phyloP scores from a whole-genome alignment of 331 rosid genomes.

The Rosa hybrid region DNA sequence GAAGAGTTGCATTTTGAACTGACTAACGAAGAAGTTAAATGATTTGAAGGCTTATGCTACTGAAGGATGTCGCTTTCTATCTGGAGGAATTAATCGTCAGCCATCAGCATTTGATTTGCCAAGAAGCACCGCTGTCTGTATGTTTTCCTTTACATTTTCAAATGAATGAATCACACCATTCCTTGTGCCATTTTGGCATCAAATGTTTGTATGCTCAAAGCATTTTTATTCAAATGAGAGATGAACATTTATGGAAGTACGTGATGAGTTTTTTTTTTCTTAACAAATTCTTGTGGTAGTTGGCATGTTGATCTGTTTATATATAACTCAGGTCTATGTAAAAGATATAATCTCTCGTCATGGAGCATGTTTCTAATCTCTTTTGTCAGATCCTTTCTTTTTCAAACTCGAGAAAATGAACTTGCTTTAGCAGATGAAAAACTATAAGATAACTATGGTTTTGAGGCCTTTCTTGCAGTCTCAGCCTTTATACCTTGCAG shows the following conservation, averaged over 20 bases:
- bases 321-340: neutral
- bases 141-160: neutral
- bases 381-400: neutral
- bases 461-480: neutral
- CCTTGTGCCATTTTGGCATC: neutral
- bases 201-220: neutral
- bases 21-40: neutral
- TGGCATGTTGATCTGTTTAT: neutral
- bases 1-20: neutral
- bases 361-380: neutral
- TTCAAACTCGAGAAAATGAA: neutral
- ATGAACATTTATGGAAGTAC: neutral
- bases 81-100: neutral
- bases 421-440: neutral
- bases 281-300: neutral
- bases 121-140: neutral
- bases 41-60: neutral
- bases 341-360: neutral
- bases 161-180: slow-evolving; percentile 3
- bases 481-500: neutral
- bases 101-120: neutral
- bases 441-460: neutral
- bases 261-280: neutral
- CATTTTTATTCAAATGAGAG: neutral
- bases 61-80: neutral